phyloP scores from a whole-genome alignment of 148 eudicot species.

The Silene conica region DNA sequence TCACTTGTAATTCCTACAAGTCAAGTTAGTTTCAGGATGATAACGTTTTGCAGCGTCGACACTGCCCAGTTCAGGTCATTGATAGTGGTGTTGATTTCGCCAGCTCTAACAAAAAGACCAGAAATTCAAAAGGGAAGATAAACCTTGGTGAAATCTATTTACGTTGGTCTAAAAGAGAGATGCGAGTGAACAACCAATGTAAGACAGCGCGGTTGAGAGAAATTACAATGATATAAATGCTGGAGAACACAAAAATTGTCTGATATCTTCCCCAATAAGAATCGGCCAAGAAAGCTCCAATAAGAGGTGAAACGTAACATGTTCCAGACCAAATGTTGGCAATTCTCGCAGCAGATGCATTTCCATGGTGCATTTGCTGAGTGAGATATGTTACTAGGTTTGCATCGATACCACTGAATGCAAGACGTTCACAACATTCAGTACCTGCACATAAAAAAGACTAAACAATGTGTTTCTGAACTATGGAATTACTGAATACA shows the following conservation, averaged over 20 bases:
- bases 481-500: neutral
- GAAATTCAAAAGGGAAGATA: no score
- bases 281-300: slow-evolving; percentile 40
- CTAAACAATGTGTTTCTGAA: neutral
- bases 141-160: neutral
- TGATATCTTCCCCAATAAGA: slow-evolving; percentile 37
- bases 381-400: slow-evolving; percentile 32
- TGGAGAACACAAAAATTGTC: slow-evolving; percentile 37
- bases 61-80: no score
- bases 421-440: slow-evolving; percentile 35
- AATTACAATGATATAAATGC: slow-evolving; percentile 28
- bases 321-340: slow-evolving; percentile 37
- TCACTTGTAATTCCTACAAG: no score
- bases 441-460: slow-evolving; percentile 18
- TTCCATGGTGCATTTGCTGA: slow-evolving; percentile 24
- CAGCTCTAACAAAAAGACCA: no score
- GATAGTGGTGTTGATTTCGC: no score
- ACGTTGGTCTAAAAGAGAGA: neutral
- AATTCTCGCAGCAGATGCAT: slow-evolving; percentile 29
- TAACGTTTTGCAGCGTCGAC: no score
- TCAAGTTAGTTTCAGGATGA: no score
- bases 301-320: slow-evolving; percentile 33
- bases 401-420: slow-evolving; percentile 33
- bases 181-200: neutral
- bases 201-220: neutral